Percentiles rank a stretch among this genome's conserved stretches.
These are phyloP conservation scores for Magnolia sinica DNA, from an alignment of 164 flowering plant genomes.

Conservation along the genomic window DNA sequence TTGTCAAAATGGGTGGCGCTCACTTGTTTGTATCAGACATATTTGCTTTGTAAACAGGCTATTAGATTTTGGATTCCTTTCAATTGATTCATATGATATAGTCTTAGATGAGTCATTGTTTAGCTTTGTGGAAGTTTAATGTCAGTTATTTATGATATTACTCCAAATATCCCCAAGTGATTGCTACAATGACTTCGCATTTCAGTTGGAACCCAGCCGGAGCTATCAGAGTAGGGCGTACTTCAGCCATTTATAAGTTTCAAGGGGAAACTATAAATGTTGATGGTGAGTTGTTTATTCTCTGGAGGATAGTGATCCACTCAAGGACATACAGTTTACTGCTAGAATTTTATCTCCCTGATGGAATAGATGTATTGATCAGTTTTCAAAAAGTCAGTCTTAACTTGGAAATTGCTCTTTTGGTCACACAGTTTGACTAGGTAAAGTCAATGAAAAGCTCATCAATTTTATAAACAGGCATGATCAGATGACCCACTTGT, in stretches of 20 bases:
- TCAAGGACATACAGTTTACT: background rate
- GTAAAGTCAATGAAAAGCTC: background rate
- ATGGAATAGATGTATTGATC: background rate
- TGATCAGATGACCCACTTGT: too few relatives aligned
- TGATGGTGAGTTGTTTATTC: conserved; percentile 48
- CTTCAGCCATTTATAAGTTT: conserved; percentile 72
- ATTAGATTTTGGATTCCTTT: background rate
- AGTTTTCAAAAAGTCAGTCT: background rate
- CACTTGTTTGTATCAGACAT: background rate
- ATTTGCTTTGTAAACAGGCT: background rate
- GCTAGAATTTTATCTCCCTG: background rate
- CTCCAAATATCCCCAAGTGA: background rate
- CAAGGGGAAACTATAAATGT: conserved; percentile 65
- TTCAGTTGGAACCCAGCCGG: conserved; percentile 98
- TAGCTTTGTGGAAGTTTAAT: conserved; percentile 6
- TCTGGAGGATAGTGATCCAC: background rate
- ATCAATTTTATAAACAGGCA: background rate
- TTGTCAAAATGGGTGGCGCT: background rate
- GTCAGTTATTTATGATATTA: conserved; percentile 1
- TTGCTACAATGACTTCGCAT: conserved; percentile 7
- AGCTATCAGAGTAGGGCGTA: conserved; percentile 82
- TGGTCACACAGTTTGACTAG: background rate
- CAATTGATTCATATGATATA: background rate
- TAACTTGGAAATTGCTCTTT: background rate
- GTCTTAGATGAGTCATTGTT: background rate